Conservation (phyloP, 2,329 filamentous ascomycete genomes). For the Fusarium sp. region DNA sequence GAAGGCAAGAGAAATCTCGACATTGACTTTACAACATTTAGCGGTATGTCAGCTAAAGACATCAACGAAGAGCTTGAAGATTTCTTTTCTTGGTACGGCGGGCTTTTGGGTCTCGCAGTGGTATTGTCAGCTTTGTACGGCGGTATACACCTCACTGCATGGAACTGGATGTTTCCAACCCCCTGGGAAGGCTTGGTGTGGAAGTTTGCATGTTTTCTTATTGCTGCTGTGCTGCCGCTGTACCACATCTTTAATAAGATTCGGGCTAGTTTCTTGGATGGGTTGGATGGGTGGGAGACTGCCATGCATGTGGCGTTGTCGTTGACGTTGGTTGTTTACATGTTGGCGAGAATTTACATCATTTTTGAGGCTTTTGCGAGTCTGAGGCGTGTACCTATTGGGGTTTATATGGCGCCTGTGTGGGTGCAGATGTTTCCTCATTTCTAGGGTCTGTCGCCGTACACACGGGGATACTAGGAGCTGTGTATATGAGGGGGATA, state of each 20-base stretch:
- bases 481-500: neutral
- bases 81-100: neutral
- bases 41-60: neutral
- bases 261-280: too few species aligned
- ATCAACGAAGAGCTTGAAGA: neutral
- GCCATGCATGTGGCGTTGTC: neutral
- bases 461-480: neutral
- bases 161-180: neutral
- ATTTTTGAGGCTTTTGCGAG: neutral
- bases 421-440: neutral
- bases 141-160: neutral
- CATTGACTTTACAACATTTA: neutral
- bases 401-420: neutral
- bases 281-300: neutral
- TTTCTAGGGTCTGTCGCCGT: neutral
- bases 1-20: slow-evolving; percentile 6
- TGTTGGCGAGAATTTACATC: neutral
- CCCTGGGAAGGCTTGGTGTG: neutral
- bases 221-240: neutral
- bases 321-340: neutral
- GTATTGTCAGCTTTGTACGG: neutral
- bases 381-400: neutral
- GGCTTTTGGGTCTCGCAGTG: neutral
- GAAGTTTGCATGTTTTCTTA: neutral
- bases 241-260: neutral